Evolutionary conservation across 2,329 filamentous ascomycete species (phyloP), one percentile per base, ranked within the genome.

Genomic region (Sporothrix variecibatus): DNA sequence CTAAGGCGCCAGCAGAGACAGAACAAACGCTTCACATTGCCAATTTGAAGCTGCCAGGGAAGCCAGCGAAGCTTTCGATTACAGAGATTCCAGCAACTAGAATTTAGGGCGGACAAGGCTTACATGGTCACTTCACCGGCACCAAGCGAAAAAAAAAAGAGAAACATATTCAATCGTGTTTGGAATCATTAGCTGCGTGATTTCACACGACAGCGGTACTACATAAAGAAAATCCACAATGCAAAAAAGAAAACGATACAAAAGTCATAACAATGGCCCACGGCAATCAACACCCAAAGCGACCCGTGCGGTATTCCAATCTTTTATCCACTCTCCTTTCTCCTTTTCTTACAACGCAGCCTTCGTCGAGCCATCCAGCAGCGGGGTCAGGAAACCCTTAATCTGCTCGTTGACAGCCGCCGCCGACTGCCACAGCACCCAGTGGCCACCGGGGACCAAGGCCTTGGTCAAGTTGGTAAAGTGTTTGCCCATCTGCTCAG

Each of bases 361-460:
- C 68, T 74, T 75, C 6, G 53, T 20, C 12, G 70, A 12, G 15
- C 78, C 78, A 46, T 80, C 80, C 31, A 85, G 73, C 60, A 91
- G 86, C 20, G 82, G 83, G 74, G 88, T 86, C 75, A 97, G 77
- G 88, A 94, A 97, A 74, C 87, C 85, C 73, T 84, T 86, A 77
- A 97, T 86, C 75, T 90, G 84, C 69, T 80, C 81, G 81, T 98
- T 98, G 2, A 94, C 89, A 78, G 92, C 89, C 28, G 86, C 88
- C 0, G 92, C 87, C 76, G 88, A 89, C 85, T 97, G 89, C 85
- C 90, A 91, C 80, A 97, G 83, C 64, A 92, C 93, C 95, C 95
- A 98, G 82, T 98, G 96, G 23, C 87, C 85, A 0, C 92, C 87
- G 49, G 91, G 72, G 8, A 97, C 91, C 80, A 93, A 89, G 9